Base-by-base conservation (phyloP, 148 eudicot species). In the Dianthus caryophyllus region DNA sequence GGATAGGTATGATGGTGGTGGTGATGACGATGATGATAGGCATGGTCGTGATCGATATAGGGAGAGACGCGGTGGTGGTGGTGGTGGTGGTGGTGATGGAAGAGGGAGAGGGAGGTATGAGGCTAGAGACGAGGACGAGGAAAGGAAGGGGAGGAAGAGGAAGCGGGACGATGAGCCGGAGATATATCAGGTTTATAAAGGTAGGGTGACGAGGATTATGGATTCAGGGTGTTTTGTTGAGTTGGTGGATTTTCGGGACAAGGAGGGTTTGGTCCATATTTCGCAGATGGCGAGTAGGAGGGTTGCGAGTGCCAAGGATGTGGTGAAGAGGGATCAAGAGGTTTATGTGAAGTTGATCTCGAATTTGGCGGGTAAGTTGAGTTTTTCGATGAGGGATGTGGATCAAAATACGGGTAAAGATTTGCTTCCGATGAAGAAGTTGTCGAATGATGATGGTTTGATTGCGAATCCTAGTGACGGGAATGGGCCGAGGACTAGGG, bases 261-360 rank as follows among this genome's bases (percentile, higher is more conserved):
- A 86, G 73, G 98, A 94, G 73, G 98, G 98, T 17, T 69, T 94
- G 59, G 92, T 90, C 55, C 98, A 94, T 62, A 82, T 94, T 57
- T 85, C 97, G 0, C 92, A 94, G 82, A 80, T 94, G 60, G 96
- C 97, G 0, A 90, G 72, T 60, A 70, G 97, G 67, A 73, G 97
- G 71, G 79, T 94, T 57, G 64, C 81, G 0, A 88, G 83, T 64
- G 90, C 88, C 0, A 88, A 87, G 66, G 98, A 93, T 47, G 75
- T 86, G 17, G 88, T 90, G 41, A 94, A 94, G 74, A 72, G 96
- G 51, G 98, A 88, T 58, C 98, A 90, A 60, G 90, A 88, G 73
- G 97, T 90, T 30, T 88, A 73, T 69, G 98, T 94, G 47, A 94
- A 90, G 52, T 82, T 94, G 20, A 81, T 94, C 13, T 90, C 98